Conservation (phyloP, 331 rosid species). For the Stylosanthes scabra region DNA sequence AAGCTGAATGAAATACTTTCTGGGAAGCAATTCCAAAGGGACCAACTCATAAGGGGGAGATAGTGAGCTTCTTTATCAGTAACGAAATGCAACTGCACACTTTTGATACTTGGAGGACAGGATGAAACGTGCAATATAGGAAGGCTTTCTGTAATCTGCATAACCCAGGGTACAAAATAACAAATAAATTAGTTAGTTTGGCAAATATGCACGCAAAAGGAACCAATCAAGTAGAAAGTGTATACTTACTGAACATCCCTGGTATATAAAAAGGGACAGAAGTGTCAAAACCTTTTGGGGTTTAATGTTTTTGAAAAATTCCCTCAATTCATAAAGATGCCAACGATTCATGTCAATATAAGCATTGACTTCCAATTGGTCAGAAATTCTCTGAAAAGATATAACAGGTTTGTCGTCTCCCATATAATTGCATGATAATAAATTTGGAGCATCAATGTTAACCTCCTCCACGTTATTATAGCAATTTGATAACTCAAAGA, state of each 20-base stretch:
- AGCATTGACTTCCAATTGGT: constrained; percentile 26
- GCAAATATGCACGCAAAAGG: background rate
- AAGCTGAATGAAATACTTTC: background rate
- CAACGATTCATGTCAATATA: background rate
- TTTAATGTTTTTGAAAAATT: constrained; percentile 31
- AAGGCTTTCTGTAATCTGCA: constrained; percentile 12
- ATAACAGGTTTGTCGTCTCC: constrained; percentile 1
- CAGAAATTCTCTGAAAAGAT: constrained; percentile 25
- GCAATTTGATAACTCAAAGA: background rate
- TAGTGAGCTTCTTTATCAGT: background rate
- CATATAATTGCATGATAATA: background rate
- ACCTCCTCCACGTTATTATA: constrained; percentile 31
- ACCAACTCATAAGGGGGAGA: background rate
- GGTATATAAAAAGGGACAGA: constrained; percentile 6
- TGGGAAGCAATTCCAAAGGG: constrained; percentile 26
- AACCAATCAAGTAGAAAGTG: constrained; percentile 7
- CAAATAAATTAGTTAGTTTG: background rate
- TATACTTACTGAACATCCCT: background rate
- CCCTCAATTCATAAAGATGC: background rate
- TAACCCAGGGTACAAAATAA: background rate
- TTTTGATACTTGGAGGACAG: too few relatives aligned
- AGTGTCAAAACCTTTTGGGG: constrained; percentile 28
- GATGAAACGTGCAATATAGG: background rate
- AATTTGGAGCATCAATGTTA: constrained; percentile 40
- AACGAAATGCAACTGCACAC: background rate